A percentile compares a stretch with the other conserved stretches of the same genome.
Evolutionary conservation across 371 early-diverging fungal genomes (phyloP).

Genomic region (Encephalitozoon romaleae): DNA sequence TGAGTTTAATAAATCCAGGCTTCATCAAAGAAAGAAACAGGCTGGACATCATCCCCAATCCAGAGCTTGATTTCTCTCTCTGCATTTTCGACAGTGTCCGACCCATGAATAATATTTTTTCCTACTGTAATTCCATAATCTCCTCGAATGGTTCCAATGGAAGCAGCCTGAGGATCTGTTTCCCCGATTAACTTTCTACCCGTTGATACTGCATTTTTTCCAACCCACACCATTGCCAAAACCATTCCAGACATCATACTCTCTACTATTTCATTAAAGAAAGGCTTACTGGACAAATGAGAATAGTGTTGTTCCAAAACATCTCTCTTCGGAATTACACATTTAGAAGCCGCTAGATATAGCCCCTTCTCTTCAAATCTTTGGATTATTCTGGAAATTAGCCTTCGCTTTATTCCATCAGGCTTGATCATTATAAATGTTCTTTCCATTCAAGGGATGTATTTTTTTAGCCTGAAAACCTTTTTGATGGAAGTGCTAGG

Average conservation of each 20-base stretch:
- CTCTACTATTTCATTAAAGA: constrained; percentile 81
- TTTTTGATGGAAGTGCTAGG: not conserved
- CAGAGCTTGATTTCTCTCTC: constrained; percentile 87
- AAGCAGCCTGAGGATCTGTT: constrained; percentile 71
- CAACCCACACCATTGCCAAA: constrained; percentile 81
- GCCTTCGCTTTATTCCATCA: constrained; percentile 64
- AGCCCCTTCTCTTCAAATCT: constrained; percentile 74
- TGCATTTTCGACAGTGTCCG: constrained; percentile 88
- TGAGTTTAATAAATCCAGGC: not conserved
- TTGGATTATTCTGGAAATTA: constrained; percentile 85
- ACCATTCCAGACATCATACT: constrained; percentile 82
- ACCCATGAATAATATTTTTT: constrained; percentile 94
- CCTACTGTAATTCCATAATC: constrained; percentile 69
- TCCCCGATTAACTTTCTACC: constrained; percentile 86
- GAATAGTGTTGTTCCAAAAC: constrained; percentile 85
- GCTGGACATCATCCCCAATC: constrained; percentile 69
- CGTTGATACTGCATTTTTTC: constrained; percentile 85
- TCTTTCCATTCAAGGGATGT: constrained; percentile 63
- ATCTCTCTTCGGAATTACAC: constrained; percentile 67
- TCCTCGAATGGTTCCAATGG: constrained; percentile 96
- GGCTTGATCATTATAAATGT: constrained; percentile 62
- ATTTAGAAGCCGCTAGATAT: constrained; percentile 72
- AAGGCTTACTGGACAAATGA: constrained; percentile 78
- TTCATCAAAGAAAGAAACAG: not conserved
- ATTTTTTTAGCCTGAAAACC: not conserved